phyloP scores from a whole-genome alignment of 352 stramenopile genomes.

The Pythium guiyangense region DNA sequence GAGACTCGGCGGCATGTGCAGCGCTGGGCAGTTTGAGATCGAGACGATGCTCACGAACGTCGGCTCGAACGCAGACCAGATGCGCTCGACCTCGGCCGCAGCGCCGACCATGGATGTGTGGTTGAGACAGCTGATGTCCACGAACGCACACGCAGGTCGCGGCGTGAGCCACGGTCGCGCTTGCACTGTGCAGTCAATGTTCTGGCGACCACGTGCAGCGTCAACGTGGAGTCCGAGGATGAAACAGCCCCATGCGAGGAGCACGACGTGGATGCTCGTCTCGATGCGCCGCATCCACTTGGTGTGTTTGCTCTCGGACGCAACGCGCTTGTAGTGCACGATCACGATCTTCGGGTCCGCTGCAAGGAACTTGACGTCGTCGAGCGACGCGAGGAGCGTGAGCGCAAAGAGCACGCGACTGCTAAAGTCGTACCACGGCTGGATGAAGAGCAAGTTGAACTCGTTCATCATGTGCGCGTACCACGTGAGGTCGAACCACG shows the following conservation, averaged over 20 bases:
- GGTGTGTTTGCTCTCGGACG: not conserved
- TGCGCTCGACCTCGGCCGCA: conserved; percentile 5
- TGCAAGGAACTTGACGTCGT: conserved; percentile 22
- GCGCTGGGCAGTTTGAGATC: conserved; percentile 23
- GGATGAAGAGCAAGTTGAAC: conserved; percentile 31
- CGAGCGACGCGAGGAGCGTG: conserved; percentile 8
- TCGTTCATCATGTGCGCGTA: conserved; percentile 35
- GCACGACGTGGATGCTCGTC: conserved; percentile 13
- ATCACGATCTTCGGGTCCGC: conserved; percentile 6
- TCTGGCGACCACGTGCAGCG: conserved; percentile 4
- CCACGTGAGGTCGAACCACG: conserved; percentile 42
- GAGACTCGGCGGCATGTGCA: conserved; percentile 26
- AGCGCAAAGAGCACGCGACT: conserved; percentile 17
- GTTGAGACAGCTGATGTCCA: conserved; percentile 28
- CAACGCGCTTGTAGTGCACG: not conserved
- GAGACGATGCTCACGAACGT: conserved; percentile 11
- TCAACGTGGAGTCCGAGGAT: conserved; percentile 26
- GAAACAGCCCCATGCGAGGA: conserved; percentile 22
- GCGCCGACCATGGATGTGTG: not conserved
- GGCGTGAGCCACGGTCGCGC: conserved; percentile 28
- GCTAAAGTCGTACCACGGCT: conserved; percentile 16
- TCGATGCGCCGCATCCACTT: conserved; percentile 7
- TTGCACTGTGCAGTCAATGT: conserved; percentile 25
- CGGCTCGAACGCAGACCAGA: conserved; percentile 13
- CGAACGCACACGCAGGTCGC: conserved; percentile 29